Conservation (phyloP, 2,329 filamentous ascomycete species). For the Fusarium ramigenum region DNA sequence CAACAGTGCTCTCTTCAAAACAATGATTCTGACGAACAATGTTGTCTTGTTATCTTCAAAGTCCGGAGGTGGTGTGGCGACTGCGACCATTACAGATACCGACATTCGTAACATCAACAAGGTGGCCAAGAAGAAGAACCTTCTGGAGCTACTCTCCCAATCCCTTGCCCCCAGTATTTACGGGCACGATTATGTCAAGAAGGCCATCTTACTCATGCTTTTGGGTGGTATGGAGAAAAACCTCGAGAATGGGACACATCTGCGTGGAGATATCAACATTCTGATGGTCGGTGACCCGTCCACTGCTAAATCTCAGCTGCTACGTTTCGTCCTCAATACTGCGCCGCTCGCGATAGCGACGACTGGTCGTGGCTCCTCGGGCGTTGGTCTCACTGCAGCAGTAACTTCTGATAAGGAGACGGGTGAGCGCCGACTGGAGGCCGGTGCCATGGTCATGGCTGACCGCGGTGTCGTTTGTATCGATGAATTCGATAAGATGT, state of each 20-base stretch:
- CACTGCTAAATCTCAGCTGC: conserved; percentile 96
- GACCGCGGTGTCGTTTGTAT: conserved; percentile 98
- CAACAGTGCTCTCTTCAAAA: conserved; percentile 94
- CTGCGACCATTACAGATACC: conserved; percentile 91
- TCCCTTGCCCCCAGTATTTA: conserved; percentile 97
- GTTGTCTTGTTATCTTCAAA: conserved; percentile 95
- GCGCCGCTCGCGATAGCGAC: conserved; percentile 96
- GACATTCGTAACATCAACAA: conserved; percentile 99
- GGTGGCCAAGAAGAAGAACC: conserved; percentile 90
- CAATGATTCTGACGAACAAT: conserved; percentile 92
- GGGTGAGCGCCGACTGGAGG: conserved; percentile 91
- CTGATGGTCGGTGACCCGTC: conserved; percentile 99
- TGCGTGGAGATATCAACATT: conserved; percentile 99
- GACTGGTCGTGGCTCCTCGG: conserved; percentile 94
- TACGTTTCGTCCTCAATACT: conserved; percentile 97
- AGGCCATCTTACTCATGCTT: conserved; percentile 94
- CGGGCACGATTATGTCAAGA: conserved; percentile 97
- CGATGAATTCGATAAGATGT: conserved; percentile 99
- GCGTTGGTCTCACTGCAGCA: conserved; percentile 95
- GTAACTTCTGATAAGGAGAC: conserved; percentile 98
- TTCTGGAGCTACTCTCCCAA: conserved; percentile 92
- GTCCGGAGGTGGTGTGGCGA: conserved; percentile 91
- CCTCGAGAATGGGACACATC: conserved; percentile 94
- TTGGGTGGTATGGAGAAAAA: conserved; percentile 98
- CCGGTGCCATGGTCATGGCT: conserved; percentile 97